phyloP scores from a whole-genome alignment of 1,284 basidiomycete genomes.

The Leucocoprinus gongylophorus region DNA sequence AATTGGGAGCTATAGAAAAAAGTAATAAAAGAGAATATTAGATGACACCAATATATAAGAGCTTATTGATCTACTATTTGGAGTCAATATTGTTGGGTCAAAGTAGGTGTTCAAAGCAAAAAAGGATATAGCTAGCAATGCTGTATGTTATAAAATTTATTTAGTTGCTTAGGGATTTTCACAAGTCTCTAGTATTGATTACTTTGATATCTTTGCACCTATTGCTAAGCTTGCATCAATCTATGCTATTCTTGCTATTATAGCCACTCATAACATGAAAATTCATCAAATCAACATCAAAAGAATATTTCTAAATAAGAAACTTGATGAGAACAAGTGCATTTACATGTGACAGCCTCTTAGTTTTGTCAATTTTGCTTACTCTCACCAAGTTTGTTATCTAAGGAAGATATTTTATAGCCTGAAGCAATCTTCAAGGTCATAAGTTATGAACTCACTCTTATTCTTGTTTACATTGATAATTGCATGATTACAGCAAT shows the following conservation, averaged over 20 bases:
- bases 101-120: constrained; percentile 8
- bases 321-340: constrained; percentile 22
- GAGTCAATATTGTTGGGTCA: constrained; percentile 5
- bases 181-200: constrained; percentile 19
- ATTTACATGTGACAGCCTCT: constrained; percentile 30
- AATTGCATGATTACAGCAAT: not conserved
- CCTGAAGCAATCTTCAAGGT: constrained; percentile 15
- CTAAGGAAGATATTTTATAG: constrained; percentile 18
- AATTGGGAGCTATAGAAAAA: constrained; percentile 18
- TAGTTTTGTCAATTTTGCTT: constrained; percentile 16
- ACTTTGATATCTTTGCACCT: constrained; percentile 35
- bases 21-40: constrained; percentile 17
- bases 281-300: constrained; percentile 38
- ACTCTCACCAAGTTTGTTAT: constrained; percentile 11
- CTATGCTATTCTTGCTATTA: constrained; percentile 29
- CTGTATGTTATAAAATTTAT: not conserved
- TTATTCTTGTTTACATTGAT: not conserved
- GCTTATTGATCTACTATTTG: not conserved
- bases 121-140: not conserved
- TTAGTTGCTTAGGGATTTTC: constrained; percentile 2
- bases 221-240: constrained; percentile 30
- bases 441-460: not conserved
- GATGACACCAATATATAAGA: constrained; percentile 2
- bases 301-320: constrained; percentile 33
- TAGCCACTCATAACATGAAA: constrained; percentile 25